A percentile compares a stretch with the other conserved stretches of the same genome.
Evolutionary conservation across 1,284 basidiomycete genomes (phyloP).

Genomic region (Sporisorium reilianum): DNA sequence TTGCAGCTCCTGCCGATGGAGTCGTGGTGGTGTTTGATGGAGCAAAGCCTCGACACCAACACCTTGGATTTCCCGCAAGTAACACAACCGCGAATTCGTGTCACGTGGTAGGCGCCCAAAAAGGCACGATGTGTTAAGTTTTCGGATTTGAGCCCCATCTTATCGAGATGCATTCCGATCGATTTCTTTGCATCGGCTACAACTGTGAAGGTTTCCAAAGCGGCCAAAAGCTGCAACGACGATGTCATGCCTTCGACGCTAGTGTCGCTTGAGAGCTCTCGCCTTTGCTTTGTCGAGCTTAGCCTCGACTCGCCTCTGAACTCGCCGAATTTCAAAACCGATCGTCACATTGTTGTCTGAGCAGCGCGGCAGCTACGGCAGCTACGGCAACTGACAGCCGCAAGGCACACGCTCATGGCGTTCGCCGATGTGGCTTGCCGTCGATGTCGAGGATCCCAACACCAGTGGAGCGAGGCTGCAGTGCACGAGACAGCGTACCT

Average conservation of each 20-base stretch:
- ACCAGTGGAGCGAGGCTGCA: no score
- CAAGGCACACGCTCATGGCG: background rate
- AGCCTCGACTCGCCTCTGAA: no score
- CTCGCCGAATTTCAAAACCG: no score
- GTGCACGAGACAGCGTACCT: no score
- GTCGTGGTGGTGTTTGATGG: background rate
- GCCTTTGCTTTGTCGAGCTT: no score
- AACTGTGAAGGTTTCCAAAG: background rate
- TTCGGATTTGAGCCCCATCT: background rate
- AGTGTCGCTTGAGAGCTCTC: no score
- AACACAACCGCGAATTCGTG: constrained; percentile 3
- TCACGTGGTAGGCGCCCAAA: constrained; percentile 2
- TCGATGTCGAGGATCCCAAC: no score
- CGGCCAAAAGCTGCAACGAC: no score
- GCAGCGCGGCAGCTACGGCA: background rate
- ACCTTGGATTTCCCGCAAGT: background rate
- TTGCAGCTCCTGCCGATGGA: background rate
- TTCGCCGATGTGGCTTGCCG: no score
- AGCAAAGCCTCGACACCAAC: constrained; percentile 5
- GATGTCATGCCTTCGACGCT: no score
- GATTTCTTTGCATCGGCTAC: no score
- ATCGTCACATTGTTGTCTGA: no score
- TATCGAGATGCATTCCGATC: background rate
- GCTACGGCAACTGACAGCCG: background rate
- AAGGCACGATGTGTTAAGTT: background rate